Percentiles rank a stretch among this genome's conserved stretches.
Evolutionary conservation across 225 moss, liverwort and hornwort genomes (phyloP).

Genomic region (Rhytidiadelphus loreus): DNA sequence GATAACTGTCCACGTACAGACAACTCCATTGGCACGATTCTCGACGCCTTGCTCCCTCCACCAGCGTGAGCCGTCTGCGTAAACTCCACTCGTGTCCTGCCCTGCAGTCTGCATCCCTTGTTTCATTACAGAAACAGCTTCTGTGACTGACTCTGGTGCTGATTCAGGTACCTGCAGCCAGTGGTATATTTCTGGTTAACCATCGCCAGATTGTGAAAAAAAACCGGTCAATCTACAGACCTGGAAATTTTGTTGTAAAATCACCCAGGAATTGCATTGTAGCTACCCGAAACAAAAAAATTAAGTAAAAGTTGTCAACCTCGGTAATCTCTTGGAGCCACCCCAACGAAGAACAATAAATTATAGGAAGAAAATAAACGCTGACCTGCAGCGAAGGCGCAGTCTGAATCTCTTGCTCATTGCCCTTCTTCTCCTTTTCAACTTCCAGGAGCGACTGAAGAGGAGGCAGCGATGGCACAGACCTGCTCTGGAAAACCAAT

Average conservation of each 20-base stretch:
- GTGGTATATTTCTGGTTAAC: not conserved
- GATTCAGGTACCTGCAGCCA: constrained; percentile 34
- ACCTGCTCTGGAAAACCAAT: constrained; percentile 60
- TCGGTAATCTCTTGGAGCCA: not conserved
- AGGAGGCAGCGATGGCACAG: constrained; percentile 80
- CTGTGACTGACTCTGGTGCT: constrained; percentile 46
- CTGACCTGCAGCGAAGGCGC: constrained; percentile 22
- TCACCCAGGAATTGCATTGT: not conserved
- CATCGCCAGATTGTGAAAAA: not conserved
- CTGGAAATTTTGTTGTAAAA: not conserved
- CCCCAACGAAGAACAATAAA: not conserved
- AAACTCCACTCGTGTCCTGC: constrained; percentile 39
- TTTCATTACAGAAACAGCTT: constrained; percentile 52
- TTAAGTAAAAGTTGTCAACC: not conserved
- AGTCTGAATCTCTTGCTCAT: constrained; percentile 23
- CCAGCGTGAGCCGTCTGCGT: constrained; percentile 83
- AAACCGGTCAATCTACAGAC: not conserved
- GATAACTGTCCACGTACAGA: constrained; percentile 74
- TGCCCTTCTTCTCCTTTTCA: constrained; percentile 29
- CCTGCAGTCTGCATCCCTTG: constrained; percentile 50
- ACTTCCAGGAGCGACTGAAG: constrained; percentile 92
- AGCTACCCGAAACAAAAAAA: not conserved
- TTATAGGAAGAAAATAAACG: too few species aligned
- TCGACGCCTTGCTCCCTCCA: constrained; percentile 83
- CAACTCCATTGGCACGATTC: constrained; percentile 51